Base-by-base conservation (phyloP, 768 basidiomycete genomes). In the Candolleomyces eurysporus region DNA sequence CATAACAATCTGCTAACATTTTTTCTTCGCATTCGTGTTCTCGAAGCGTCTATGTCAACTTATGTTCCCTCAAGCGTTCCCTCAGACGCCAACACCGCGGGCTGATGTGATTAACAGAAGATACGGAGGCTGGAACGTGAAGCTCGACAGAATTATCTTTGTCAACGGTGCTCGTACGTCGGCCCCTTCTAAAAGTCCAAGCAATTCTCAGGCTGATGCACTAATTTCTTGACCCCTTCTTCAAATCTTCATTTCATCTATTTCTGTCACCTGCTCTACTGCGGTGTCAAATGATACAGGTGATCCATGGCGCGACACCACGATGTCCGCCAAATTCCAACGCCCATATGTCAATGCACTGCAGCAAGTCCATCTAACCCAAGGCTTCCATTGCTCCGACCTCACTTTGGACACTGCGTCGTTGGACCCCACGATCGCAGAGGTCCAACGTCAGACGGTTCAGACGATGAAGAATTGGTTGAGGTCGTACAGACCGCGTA, bases 371-470 rank as follows among this genome's bases (percentile, higher is more conserved):
- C 80, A 75, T 16, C 69, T 83, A 13, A 74, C 84, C 26, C 80
- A 87, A 63, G 89, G 86, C 0, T 91, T 87, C 79, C 89, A 90
- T 65, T 82, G 81, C 67, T 85, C 88, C 17, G 89, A 91, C 66
- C 68, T 92, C 51, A 71, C 74, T 0, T 43, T 63, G 22, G 74
- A 75, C 45, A 84, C 78, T 1, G 21, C 63, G 5, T 77, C 63
- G 5, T 77, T 76, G 5, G 87, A 90, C 63, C 62, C 78, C 17
- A 84, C 83, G 1, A 75, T 90, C 45, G 67, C 70, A 5, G 74
- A 76, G 0, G 86, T 90, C 9, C 88, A 90, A 67, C 65, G 71
- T 42, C 71, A 83, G 45, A 86, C 74, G 0, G 72, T 90, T 21
- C 69, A 73, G 22, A 76, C 79, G 31, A 85, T 90, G 70, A 80